Evolutionary conservation across 2,329 filamentous ascomycete species (phyloP), one percentile per base, ranked within the genome.

Genomic region (Byssoonygena ceratinophila): DNA sequence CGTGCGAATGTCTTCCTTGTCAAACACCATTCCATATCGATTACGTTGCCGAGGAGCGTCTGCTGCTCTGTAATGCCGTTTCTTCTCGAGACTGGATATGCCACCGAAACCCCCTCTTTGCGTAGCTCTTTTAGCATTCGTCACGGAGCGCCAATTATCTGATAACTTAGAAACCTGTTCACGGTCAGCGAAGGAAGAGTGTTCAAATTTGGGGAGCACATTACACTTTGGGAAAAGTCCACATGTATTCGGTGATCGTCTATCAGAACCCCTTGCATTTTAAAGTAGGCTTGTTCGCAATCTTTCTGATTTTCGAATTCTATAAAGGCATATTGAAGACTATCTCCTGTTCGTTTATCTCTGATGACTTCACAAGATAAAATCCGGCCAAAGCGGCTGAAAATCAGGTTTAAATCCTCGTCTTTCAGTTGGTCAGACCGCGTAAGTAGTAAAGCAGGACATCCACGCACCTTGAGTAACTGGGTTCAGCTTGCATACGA

Each of bases 161-260:
- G 88, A 92, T 6, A 98, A 72, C 65, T 88, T 91, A 57, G 80
- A 82, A 9, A 85, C 73, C 73, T 74, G 55, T 31, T 22, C 12
- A n/a, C n/a, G 14, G 27, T 52, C 40, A 52, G 49, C 16, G 9
- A 5, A 31, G 18, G 29, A 27, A 22, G 7, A n/a, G 14, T 22
- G 23, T n/a, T 27, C n/a, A n/a, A n/a, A 45, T 14, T 2, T 5
- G 2, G 11, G 8, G n/a, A 36, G 39, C 46, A 31, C 37, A 27
- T 80, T 56, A 90, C 92, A 65, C 88, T 95, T 72, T 98, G 92
- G 9, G 90, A 96, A 69, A 98, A 98, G 71, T 98, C 92, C 52
- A 98, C 92, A 64, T 98, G 92, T 58, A 98, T 98, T 39, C 92
- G 84, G 59, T 95, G 87, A 62, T 98, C 92, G 63, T 98, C 92